Evolutionary conservation across 2,329 filamentous ascomycete species (phyloP), one percentile per base, ranked within the genome.

Genomic region (Neophaeococcomyces aloes): DNA sequence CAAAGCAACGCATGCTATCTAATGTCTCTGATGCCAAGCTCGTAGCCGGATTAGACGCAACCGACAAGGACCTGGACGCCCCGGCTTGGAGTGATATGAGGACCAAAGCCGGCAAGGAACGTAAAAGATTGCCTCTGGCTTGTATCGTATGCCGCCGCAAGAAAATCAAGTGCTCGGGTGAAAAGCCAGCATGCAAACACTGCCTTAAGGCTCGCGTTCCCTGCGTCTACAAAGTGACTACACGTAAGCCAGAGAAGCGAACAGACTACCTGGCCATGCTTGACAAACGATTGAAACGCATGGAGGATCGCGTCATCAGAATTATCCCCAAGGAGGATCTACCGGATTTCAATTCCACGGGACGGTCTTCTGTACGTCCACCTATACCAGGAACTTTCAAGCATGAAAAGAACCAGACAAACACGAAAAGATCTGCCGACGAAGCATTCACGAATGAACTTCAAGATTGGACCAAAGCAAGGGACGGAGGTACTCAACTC

Each of bases 261-360:
- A 96, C 91, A 14, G 91, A 96, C 64, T 96, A 96, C 64, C 96
- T 96, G 91, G 87, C 88, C 32, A 96, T 96, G 87, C 68, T 96
- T 56, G 91, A 96, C 65, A 95, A 94, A 65, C 77, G 91, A 42
- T 64, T 96, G 53, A 95, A 94, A 69, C 75, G 89, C 45, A 96
- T 96, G 91, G 91, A 98, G 64, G 89, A 96, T 57, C 81, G 89
- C 45, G 91, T 96, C 50, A 93, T 96, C 66, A 94, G 94, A 62
- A 82, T 89, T 46, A 83, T 96, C 21, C 89, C 91, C 0, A 94
- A 89, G 59, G 76, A 86, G 32, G 87, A 93, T 51, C 75, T 85
- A 50, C 79, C 83, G 32, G 69, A 77, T 19, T 71, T 81, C 46
- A 68, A 74, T 7, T 70, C 74, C 6, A 81, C 94, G 29, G 81